Conservation (phyloP, 768 basidiomycete species). For the Mycena amicta region DNA sequence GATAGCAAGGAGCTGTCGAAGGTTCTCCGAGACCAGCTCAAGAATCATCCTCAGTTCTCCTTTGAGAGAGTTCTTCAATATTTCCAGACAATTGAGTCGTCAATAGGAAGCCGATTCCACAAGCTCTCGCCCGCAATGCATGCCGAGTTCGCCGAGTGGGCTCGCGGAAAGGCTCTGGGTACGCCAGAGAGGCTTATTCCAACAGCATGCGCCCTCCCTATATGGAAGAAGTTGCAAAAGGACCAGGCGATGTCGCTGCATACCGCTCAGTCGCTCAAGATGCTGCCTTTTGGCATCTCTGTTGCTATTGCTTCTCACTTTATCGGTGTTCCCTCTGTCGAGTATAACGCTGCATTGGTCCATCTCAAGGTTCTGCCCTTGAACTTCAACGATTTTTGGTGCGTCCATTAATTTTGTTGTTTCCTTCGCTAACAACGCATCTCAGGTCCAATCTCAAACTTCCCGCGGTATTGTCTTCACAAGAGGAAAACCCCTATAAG, state of each 20-base stretch:
- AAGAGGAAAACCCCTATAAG: constrained; percentile 17
- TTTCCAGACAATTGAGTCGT: constrained; percentile 6
- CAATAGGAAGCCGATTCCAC: constrained; percentile 20
- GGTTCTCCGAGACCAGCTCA: constrained; percentile 23
- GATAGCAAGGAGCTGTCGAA: constrained; percentile 22
- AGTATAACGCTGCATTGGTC: constrained; percentile 7
- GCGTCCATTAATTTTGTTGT: not conserved
- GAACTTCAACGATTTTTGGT: constrained; percentile 20
- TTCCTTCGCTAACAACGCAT: not conserved
- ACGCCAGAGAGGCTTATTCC: constrained; percentile 16
- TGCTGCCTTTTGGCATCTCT: constrained; percentile 26
- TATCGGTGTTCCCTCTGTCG: constrained; percentile 10
- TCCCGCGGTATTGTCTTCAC: constrained; percentile 7
- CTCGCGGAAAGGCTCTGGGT: constrained; percentile 21
- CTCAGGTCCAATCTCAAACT: constrained; percentile 16
- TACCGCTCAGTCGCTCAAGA: constrained; percentile 19
- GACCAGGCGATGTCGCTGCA: constrained; percentile 6
- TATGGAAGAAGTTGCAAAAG: constrained; percentile 31
- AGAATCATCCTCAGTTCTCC: constrained; percentile 19
- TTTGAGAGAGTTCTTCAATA: constrained; percentile 25
- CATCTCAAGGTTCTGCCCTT: constrained; percentile 13
- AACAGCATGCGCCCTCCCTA: constrained; percentile 34
- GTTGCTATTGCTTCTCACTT: constrained; percentile 7
- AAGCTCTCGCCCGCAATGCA: constrained; percentile 22
- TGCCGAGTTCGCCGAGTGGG: constrained; percentile 35